Conservation (phyloP, 1,284 basidiomycete species). For the Ceratobasidium sp. region DNA sequence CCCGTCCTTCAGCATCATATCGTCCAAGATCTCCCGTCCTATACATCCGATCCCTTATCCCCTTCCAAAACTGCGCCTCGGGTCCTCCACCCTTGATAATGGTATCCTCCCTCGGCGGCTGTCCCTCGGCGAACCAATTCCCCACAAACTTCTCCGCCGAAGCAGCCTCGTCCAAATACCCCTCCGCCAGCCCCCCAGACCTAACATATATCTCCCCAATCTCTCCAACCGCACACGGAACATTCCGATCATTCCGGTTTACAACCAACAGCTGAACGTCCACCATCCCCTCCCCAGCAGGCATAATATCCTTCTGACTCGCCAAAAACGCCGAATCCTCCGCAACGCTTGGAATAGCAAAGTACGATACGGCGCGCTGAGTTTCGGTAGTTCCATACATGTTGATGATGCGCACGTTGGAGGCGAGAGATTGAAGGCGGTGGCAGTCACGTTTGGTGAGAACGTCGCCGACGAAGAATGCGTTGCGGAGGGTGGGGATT, state of each 20-base stretch:
- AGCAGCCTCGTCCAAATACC: constrained; percentile 88
- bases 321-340: constrained; percentile 90
- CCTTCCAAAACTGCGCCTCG: constrained; percentile 89
- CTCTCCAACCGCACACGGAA: constrained; percentile 95
- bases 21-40: constrained; percentile 96
- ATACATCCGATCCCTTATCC: constrained; percentile 98
- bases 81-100: constrained; percentile 71
- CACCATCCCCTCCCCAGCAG: constrained; percentile 97
- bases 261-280: constrained; percentile 98
- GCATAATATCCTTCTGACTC: constrained; percentile 98
- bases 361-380: constrained; percentile 98
- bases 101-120: constrained; percentile 71
- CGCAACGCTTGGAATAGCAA: constrained; percentile 88
- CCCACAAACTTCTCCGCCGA: constrained; percentile 90
- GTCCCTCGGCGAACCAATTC: constrained; percentile 82
- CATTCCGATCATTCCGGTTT: constrained; percentile 88
- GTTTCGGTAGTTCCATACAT: constrained; percentile 99
- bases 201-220: constrained; percentile 99
- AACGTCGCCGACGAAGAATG: constrained; percentile 99
- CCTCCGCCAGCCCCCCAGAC: constrained; percentile 95
- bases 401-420: constrained; percentile 95
- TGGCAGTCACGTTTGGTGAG: constrained; percentile 98
- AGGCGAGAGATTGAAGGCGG: constrained; percentile 91
- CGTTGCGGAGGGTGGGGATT: constrained; percentile 88
- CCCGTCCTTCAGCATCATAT: constrained; percentile 91